Conservation (phyloP, 2,329 filamentous ascomycete genomes). For the Byssoonygena ceratinophila region DNA sequence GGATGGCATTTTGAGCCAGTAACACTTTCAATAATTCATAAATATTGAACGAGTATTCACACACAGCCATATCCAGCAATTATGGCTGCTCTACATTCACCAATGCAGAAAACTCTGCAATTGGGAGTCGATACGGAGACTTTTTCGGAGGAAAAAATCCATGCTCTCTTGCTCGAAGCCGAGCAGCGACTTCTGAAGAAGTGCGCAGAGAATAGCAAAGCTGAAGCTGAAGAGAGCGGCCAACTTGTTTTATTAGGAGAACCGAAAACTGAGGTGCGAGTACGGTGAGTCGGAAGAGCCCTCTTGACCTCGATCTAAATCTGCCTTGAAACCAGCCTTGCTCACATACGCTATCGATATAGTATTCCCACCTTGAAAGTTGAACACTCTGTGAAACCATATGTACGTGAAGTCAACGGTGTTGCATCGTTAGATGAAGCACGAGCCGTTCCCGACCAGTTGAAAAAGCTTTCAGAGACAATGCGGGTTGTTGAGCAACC, state of each 20-base stretch:
- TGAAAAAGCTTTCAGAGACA: constrained; percentile 38
- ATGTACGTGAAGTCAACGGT: constrained; percentile 44
- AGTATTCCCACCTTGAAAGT: constrained; percentile 44
- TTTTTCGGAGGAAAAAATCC: constrained; percentile 54
- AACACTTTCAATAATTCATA: neutral
- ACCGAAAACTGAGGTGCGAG: constrained; percentile 5
- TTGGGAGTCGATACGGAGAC: constrained; percentile 28
- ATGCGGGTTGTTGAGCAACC: constrained; percentile 43
- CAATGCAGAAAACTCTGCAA: neutral
- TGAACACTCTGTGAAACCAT: constrained; percentile 42
- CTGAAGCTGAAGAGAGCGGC: constrained; percentile 13
- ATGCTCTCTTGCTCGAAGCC: constrained; percentile 53
- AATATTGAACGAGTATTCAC: neutral
- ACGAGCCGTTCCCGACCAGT: constrained; percentile 36
- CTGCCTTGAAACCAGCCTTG: neutral
- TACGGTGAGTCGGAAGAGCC: neutral
- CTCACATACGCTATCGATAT: constrained; percentile 2
- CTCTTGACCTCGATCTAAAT: neutral
- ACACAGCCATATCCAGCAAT: neutral
- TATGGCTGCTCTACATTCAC: neutral
- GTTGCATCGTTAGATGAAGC: constrained; percentile 45
- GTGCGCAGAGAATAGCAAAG: constrained; percentile 6
- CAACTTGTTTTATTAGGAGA: constrained; percentile 12
- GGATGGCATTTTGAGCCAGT: neutral
- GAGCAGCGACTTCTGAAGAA: constrained; percentile 44